Conservation (phyloP, 2,329 filamentous ascomycete species). For the Trichoderma arundinaceum region DNA sequence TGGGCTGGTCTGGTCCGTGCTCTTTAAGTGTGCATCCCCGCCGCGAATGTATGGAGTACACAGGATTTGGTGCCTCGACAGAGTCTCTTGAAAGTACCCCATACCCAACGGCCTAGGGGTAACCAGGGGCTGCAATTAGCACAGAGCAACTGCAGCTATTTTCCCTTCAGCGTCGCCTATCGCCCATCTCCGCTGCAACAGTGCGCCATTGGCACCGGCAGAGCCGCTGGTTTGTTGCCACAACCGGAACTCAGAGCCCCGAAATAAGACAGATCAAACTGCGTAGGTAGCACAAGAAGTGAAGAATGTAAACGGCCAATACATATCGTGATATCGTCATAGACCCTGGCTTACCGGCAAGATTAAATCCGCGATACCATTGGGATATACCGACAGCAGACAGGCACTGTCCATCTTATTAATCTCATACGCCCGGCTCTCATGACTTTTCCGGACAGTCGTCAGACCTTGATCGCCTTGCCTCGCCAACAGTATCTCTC, state of each 20-base stretch:
- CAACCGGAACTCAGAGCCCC: not conserved
- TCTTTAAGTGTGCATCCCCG: not conserved
- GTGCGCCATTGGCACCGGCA: not conserved
- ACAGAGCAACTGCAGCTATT: not conserved
- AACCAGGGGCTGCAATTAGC: conserved; percentile 1
- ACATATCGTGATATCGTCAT: not conserved
- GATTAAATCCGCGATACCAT: not conserved
- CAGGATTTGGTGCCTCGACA: not conserved
- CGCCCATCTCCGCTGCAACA: conserved; percentile 12
- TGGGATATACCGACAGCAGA: not conserved
- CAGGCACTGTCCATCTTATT: not conserved
- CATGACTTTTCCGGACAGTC: conserved; percentile 14
- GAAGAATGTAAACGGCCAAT: not conserved
- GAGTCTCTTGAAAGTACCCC: not conserved
- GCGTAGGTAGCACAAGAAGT: no score
- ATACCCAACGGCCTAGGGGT: not conserved
- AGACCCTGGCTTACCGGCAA: not conserved
- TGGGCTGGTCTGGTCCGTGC: not conserved
- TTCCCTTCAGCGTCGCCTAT: conserved; percentile 5
- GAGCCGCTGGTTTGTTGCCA: conserved; percentile 14
- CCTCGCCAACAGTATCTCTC: not conserved
- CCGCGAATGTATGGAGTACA: conserved; percentile 1
- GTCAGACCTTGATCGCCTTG: conserved; percentile 1
- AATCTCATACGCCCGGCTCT: conserved; percentile 12
- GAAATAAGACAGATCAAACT: no score